These are phyloP conservation scores for Withania somnifera DNA, from an alignment of 305 asterid genomes.

Conservation along the genomic window DNA sequence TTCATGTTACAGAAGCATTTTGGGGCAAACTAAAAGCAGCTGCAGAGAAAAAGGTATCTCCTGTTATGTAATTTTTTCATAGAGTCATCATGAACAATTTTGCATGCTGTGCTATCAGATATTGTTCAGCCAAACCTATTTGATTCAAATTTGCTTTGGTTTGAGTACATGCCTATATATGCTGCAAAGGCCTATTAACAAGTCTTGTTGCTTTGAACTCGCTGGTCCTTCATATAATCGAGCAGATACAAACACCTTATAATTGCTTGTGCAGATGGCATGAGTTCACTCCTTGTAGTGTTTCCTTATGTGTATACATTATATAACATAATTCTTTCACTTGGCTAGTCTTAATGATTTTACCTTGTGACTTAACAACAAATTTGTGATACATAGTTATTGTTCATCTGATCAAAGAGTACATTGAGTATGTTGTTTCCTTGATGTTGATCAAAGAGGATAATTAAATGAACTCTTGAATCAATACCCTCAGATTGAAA, in stretches of 20 bases:
- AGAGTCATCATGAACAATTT: background rate
- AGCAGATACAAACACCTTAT: background rate
- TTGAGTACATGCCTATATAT: background rate
- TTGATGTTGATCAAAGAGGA: background rate
- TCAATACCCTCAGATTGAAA: background rate
- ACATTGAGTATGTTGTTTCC: no score
- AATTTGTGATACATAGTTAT: background rate
- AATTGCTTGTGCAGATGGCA: background rate
- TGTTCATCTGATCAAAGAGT: background rate
- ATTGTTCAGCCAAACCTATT: background rate
- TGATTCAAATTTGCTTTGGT: background rate
- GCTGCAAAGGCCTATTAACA: background rate
- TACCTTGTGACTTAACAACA: background rate
- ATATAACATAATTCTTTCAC: background rate
- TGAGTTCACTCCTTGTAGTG: background rate
- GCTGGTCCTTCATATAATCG: background rate
- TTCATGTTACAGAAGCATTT: slow-evolving; percentile 48
- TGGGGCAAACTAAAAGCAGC: slow-evolving; percentile 63
- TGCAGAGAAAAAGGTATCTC: slow-evolving; percentile 70
- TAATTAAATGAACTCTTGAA: background rate
- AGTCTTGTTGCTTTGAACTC: background rate
- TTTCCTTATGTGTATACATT: background rate
- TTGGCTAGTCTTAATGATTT: background rate
- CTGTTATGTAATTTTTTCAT: background rate
- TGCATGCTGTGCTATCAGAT: background rate